Evolutionary conservation across 495 filamentous ascomycete species (phyloP), one percentile per base, ranked within the genome.

Genomic region (Tuber melanosporum): DNA sequence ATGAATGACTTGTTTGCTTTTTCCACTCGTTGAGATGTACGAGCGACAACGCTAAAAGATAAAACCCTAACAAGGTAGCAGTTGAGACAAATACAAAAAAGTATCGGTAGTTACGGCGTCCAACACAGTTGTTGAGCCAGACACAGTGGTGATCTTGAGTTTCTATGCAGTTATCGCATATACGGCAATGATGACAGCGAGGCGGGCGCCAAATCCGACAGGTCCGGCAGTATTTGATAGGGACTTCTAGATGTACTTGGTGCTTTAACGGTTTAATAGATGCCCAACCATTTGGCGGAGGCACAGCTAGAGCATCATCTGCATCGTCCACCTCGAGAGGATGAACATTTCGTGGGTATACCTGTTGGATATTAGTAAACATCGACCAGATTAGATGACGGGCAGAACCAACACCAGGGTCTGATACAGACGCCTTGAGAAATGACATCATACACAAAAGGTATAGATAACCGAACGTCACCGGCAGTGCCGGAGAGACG

Each of bases 91-190:
- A 99, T 32, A 91, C 88, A 82, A 98, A 97, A 85, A 99, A 99
- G 82, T 95, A 99, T 72, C 96, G 94, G 84, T 99, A 99, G 84
- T 99, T 99, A 74, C 95, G 93, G 47, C 96, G 92, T 9, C 95
- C 95, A 70, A 99, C 92, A 84, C 95, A 99, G 84, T 98, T 99
- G 85, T 99, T 99, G 72, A 99, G 90, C 96, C 96, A 99, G 36
- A 98, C 94, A 81, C 95, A 99, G 86, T 99, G 95, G 82, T 99
- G 95, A 82, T 99, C 95, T 79, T 98, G 94, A 0, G 95, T 98
- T 84, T 99, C 95, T 70, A 99, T 89, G 83, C 95, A 99, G 83
- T 95, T 97, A 85, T 99, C 94, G 83, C 95, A 99, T 45, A 97
- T 87, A 74, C 96, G 93, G 85, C 95, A 99, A 84, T 99, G 95